Base-by-base conservation (phyloP, 257 asterid genomes). In the Eucommia ulmoides region DNA sequence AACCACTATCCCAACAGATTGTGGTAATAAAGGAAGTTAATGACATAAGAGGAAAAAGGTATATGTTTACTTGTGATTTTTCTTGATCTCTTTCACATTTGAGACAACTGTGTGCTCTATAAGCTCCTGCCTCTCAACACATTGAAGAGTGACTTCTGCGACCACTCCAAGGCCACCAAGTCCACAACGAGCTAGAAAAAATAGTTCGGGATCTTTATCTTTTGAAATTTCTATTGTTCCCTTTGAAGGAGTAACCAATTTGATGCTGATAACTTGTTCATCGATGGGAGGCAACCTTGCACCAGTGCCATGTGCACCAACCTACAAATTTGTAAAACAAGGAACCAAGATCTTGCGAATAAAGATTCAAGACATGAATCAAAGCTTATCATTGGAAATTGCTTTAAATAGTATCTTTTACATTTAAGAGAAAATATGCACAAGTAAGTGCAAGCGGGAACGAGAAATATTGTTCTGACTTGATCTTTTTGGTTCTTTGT, bases 161-260 rank as follows among this genome's bases (percentile, higher is more conserved):
- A 89, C 98, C 45, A 89, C 96, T 41, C 98, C 98, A 50, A 89
- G 93, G 52, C 96, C 98, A 29, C 98, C 98, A 53, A 89, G 94
- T 50, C 98, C 98, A 73, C 98, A 85, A 1, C 98, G 88, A 60
- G 93, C 98, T 60, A 89, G 69, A 62, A 82, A 80, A 69, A 89
- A 89, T 50, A 89, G 96, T 44, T 75, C 88, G 0, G 98, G 96
- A 51, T 85, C 81, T 65, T 85, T 85, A 63, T 82, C 96, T 65
- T 77, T 72, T 3, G 96, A 89, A 52, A 89, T 47, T 71, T 85
- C 96, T 15, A 89, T 78, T 16, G 78, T 85, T 55, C 96, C 98
- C 70, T 85, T 83, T 53, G 80, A 74, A 17, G 98, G 94, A 65
- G 96, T 82, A 50, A 89, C 93, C 62, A 89, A 61, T 60, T 89